Percentiles rank a stretch among this genome's conserved stretches.
phyloP scores from a whole-genome alignment of 371 early-diverging fungal species.

The Capillidium heterosporum region DNA sequence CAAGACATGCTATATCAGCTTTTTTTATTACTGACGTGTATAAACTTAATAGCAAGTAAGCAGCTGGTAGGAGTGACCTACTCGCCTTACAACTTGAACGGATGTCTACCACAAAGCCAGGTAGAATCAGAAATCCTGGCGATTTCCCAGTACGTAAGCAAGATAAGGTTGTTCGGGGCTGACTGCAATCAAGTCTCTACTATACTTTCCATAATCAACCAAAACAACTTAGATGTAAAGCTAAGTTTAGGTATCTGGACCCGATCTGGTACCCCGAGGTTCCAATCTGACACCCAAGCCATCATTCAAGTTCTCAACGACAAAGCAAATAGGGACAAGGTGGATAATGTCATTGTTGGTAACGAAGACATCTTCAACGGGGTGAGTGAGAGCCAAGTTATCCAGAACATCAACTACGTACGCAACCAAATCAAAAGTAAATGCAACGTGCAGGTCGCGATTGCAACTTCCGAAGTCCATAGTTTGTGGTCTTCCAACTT shows the following conservation, averaged over 20 bases:
- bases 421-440: background rate
- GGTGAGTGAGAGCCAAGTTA: background rate
- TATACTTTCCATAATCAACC: background rate
- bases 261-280: background rate
- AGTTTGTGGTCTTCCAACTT: background rate
- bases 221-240: background rate
- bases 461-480: background rate
- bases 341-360: background rate
- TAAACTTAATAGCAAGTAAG: no score
- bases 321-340: background rate
- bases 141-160: background rate
- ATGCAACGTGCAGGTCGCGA: background rate
- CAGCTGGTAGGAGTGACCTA: background rate
- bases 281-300: background rate
- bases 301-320: background rate
- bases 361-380: slow-evolving; percentile 5
- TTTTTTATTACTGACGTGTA: no score
- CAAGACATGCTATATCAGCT: no score
- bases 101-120: background rate
- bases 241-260: slow-evolving; percentile 3
- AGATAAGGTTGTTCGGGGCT: background rate
- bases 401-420: background rate
- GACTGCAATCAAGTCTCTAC: slow-evolving; percentile 1
- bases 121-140: background rate
- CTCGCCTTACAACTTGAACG: background rate